A percentile compares a stretch with the other conserved stretches of the same genome.
phyloP scores from a whole-genome alignment of 257 asterid genomes.

The Nicotiana obtusifolia region DNA sequence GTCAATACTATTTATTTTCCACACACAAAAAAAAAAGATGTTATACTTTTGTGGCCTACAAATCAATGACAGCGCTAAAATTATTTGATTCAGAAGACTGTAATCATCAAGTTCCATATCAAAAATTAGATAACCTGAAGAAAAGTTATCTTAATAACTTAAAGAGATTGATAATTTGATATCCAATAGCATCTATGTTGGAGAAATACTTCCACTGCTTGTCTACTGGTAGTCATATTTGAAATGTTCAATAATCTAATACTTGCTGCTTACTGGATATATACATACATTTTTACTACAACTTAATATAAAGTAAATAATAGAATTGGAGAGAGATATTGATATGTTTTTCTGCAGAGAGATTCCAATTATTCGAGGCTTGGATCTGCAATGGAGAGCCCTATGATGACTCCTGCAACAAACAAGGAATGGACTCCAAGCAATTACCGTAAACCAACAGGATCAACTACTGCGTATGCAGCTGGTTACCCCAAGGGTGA shows the following conservation, averaged over 20 bases:
- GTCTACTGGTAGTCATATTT: background rate
- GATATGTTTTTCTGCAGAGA: conserved; percentile 46
- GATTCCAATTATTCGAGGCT: conserved; percentile 78
- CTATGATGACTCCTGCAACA: conserved; percentile 71
- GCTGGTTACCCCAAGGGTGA: conserved; percentile 36
- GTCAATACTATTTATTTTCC: background rate
- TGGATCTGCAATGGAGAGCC: conserved; percentile 72
- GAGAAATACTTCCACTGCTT: too few species aligned
- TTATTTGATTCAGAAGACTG: background rate
- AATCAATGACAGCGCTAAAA: background rate
- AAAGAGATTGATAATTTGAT: too few species aligned
- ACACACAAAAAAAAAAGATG: background rate
- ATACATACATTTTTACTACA: too few species aligned
- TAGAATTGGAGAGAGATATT: background rate
- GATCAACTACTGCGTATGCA: conserved; percentile 43
- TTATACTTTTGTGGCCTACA: background rate
- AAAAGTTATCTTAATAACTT: too few species aligned
- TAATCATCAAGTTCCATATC: background rate
- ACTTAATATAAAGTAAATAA: background rate
- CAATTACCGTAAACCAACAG: conserved; percentile 37
- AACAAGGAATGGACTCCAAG: conserved; percentile 59
- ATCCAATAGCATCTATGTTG: too few species aligned
- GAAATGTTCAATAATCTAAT: background rate
- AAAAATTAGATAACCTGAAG: too few species aligned
- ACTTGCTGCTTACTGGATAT: too few species aligned